Conservation (phyloP, 139 green algal genomes). For the Micractinium conductrix region DNA sequence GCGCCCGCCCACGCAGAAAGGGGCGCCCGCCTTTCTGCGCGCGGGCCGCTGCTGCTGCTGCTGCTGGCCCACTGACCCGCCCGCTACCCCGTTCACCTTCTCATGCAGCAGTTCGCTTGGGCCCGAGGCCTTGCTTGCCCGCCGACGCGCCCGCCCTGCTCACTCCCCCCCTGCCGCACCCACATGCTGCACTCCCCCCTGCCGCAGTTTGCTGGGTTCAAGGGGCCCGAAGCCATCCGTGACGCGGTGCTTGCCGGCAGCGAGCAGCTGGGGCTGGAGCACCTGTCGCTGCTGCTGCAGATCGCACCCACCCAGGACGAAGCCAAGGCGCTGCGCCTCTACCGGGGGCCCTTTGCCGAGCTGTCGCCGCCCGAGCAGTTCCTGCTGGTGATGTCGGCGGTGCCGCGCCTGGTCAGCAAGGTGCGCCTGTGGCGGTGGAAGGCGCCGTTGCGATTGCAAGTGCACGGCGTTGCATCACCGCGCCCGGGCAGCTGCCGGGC, state of each 20-base stretch:
- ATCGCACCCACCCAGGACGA: conserved; percentile 64
- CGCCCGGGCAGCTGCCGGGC: no score
- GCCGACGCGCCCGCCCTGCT: no score
- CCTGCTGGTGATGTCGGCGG: conserved; percentile 52
- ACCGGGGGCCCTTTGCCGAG: conserved; percentile 32
- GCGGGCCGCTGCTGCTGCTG: no score
- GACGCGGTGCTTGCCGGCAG: conserved; percentile 46
- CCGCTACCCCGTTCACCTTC: no score
- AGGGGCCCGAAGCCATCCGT: conserved; percentile 29
- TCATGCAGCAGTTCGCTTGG: no score
- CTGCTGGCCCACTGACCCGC: no score
- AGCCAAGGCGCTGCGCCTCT: conserved; percentile 44
- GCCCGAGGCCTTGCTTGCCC: no score
- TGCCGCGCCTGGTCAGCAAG: conserved; percentile 67
- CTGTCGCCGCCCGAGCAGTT: conserved; percentile 70
- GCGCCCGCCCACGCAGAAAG: no score
- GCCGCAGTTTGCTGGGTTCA: conserved; percentile 26
- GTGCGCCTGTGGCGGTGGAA: not conserved
- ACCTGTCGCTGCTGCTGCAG: conserved; percentile 61
- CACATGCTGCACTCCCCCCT: not conserved
- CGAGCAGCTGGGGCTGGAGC: conserved; percentile 50
- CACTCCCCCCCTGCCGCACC: not conserved
- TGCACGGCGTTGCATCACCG: no score
- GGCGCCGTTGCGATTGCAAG: not conserved
- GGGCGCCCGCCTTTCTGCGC: no score